A percentile compares a stretch with the other conserved stretches of the same genome.
Conservation (phyloP, 176 grass and related monocot genomes). For the Saccharum officinarum region DNA sequence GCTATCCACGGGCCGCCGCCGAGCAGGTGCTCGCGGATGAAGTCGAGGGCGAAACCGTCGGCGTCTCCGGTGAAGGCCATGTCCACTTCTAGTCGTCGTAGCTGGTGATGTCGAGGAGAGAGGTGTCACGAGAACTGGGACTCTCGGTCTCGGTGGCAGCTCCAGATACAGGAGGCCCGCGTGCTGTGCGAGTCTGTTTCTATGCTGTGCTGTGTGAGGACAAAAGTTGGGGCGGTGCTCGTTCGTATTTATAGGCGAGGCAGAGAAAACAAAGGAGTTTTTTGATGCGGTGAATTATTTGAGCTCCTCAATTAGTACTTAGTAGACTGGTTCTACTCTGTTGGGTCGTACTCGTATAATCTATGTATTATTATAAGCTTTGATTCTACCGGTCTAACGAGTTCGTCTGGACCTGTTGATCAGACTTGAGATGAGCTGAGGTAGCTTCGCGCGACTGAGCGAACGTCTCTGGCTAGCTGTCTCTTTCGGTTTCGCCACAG, state of each 20-base stretch:
- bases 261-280: background rate
- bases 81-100: background rate
- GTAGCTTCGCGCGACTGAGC: background rate
- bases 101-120: background rate
- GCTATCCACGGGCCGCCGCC: background rate
- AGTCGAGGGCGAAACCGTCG: conserved; percentile 41
- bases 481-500: background rate
- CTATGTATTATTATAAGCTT: background rate
- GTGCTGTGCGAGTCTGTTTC: background rate
- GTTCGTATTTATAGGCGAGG: conserved; percentile 14
- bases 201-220: conserved; percentile 4
- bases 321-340: background rate
- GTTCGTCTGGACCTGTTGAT: background rate
- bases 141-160: background rate
- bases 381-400: background rate
- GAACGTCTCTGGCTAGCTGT: background rate
- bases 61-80: conserved; percentile 58
- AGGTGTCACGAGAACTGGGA: background rate
- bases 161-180: background rate
- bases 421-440: background rate
- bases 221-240: background rate
- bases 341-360: conserved; percentile 12
- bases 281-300: background rate
- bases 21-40: conserved; percentile 58
- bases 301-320: background rate